These are phyloP conservation scores for Ogataea neopini DNA, from an alignment of 805 yeast species.

Conservation along the genomic window DNA sequence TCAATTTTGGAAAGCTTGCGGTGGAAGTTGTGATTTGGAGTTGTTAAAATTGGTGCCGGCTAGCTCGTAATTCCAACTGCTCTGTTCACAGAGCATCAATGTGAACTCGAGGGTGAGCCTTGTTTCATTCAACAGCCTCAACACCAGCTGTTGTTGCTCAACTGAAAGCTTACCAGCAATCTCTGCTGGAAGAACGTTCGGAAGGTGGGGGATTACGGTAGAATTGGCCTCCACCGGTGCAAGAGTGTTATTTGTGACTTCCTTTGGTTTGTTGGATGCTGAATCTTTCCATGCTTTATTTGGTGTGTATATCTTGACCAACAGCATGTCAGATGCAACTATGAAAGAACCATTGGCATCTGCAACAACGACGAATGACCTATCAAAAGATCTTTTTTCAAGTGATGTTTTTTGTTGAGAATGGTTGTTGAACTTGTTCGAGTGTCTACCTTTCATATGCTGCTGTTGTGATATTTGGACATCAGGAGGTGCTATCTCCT, in stretches of 20 bases:
- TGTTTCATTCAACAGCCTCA: constrained; percentile 69
- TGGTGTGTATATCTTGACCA: constrained; percentile 61
- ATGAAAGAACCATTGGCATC: constrained; percentile 68
- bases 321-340: constrained; percentile 84
- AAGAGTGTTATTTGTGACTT: constrained; percentile 1
- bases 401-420: constrained; percentile 35
- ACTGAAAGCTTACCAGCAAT: constrained; percentile 50
- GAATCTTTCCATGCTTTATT: constrained; percentile 53
- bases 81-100: constrained; percentile 81
- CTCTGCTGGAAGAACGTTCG: constrained; percentile 50
- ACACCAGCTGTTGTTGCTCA: constrained; percentile 62
- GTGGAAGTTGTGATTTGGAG: constrained; percentile 55
- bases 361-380: constrained; percentile 74
- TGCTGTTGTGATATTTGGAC: constrained; percentile 10
- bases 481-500: constrained; percentile 64
- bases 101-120: constrained; percentile 78
- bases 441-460: background rate
- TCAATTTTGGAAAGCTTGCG: constrained; percentile 46
- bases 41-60: constrained; percentile 72
- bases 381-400: constrained; percentile 76
- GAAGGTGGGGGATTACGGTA: background rate
- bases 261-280: constrained; percentile 9
- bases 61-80: constrained; percentile 74
- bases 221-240: background rate
- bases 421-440: constrained; percentile 29